Base-by-base conservation (phyloP, 768 basidiomycete genomes). In the Flagelloscypha sp. region DNA sequence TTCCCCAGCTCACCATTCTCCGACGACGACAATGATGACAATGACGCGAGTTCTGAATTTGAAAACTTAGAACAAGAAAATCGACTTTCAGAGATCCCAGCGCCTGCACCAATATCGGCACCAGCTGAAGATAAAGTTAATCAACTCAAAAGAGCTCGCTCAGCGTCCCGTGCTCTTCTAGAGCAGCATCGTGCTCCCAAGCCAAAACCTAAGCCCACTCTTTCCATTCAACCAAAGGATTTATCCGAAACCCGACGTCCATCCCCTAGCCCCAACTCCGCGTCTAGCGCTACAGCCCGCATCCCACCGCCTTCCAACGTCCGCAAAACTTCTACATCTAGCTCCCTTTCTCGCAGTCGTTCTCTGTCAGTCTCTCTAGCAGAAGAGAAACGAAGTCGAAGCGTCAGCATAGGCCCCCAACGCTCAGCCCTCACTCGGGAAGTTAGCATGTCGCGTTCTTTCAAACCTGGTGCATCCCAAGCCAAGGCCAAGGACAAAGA, bases 391-490 rank as follows among this genome's bases (percentile, higher is more conserved):
- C 62, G 54, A 6, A 55, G 53, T 3, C 53, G 50, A 4, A 61
- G 57, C 20, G 53, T 52, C 19, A 53, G 53, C 1, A 48, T 56
- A n/a, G 51, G 50, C 2, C 52, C 54, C 10, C 73, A 74, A 48
- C 74, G 72, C 42, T 66, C 71, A 7, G 57, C 70, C 1, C 56
- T 84, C n/a, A 76, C 66, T 39, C 68, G 80, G 21, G 82, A 86
- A 50, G 65, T 85, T 43, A 85, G 79, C 56, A 87, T 86, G 84
- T 76, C 76, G 12, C 68, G 81, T 21, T 69, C 58, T 16, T 84
- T 84, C 58, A 83, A 76, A 48, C 59, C n/a, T n/a, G n/a, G n/a
- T n/a, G n/a, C n/a, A n/a, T n/a, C n/a, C 59, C 17, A 65, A 65
- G 30, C 57, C 57, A 37, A 67, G 46, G 38, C 42, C 38, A 39